Base-by-base conservation (phyloP, 1,284 basidiomycete genomes). In the Sphagnurus paluster region DNA sequence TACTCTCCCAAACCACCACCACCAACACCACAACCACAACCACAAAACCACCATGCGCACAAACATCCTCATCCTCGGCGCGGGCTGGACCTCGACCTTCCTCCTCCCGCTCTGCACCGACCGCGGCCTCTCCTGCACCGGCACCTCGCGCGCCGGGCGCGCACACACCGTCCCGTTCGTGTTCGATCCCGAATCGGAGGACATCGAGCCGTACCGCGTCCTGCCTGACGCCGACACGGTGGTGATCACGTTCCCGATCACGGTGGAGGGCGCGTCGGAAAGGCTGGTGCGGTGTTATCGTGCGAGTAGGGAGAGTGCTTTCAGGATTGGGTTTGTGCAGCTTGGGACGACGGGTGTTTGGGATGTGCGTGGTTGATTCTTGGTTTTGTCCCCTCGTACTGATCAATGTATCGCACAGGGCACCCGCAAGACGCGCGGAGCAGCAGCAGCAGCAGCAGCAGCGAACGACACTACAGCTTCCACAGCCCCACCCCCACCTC, bases 41-140 rank as follows among this genome's bases (percentile, higher is more conserved):
- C n/a, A n/a, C n/a, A n/a, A n/a, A n/a, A n/a, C 6, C 32, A 10
- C 34, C 35, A 39, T 39, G 38, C 14, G 16, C 2, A 72, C 83
- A 39, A 79, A 84, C 46, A 61, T 85, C 30, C 75, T 86, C 32
- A 77, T 85, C 42, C 74, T 88, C 19, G 84, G 83, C 34, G 77
- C 80, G n/a, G 82, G 82, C 29, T 88, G 84, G 84, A 82, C 81
- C 1, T 79, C 74, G 1, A 72, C 70, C 9, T 87, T 86, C 63
- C 70, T 87, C 36, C 69, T 80, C 32, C 77, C 82, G 0, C 76
- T 82, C 13, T 77, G 80, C 58, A 26, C 58, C 6, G 51, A 66
- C 11, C 64, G 65, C 17, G 49, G 63, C 13, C 53, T 85, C 47
- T 67, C 70, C 0, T 77, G 72, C 55, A 77, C 79, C 1, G 71